Evolutionary conservation across 352 stramenopile species (phyloP), one percentile per base, ranked within the genome.

Genomic region (Phytophthora cajani): DNA sequence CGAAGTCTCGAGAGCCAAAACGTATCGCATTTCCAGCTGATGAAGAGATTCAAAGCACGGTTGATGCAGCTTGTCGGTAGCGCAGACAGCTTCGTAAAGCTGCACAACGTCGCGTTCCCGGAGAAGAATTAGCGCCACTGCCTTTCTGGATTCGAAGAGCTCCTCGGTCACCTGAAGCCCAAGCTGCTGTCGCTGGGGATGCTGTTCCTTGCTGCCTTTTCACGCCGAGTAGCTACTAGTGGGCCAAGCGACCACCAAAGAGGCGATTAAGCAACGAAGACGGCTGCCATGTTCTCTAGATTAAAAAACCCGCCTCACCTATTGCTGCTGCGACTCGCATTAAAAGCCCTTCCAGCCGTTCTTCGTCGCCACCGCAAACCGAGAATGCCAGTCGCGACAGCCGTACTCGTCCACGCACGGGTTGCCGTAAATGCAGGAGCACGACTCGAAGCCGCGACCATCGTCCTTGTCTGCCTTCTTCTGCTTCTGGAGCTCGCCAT

Each of bases 331-430:
- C 23, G 23, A 27, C 23, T 21, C 42, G 42, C 14, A 17, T 19
- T 52, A 96, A 60, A 95, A 96, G 1, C 87, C 88, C 74, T 97
- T 97, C 91, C 91, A 97, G 0, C 91, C 90, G 63, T 97, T 96
- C 9, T 87, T 81, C 12, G 81, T 94, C 1, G 91, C 88, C n/a
- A 97, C 66, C 0, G 86, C 89, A 68, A 92, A 95, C 0, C 90
- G 79, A 21, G 88, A 85, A 66, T 94, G 81, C 90, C 91, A 97
- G 71, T 97, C 87, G 42, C 87, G 91, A 61, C 91, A 97, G 16
- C 88, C 88, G 53, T 97, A 97, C 52, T 97, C 85, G 61, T 97
- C 91, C 32, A 94, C 86, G 54, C 91, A 97, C 38, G 91, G 91
- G 70, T 97, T 97, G 2, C 91, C 90, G 50, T 97, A 95, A 21